Evolutionary conservation across 2,329 filamentous ascomycete species (phyloP), one percentile per base, ranked within the genome.

Genomic region (Fusarium pseudograminearum): DNA sequence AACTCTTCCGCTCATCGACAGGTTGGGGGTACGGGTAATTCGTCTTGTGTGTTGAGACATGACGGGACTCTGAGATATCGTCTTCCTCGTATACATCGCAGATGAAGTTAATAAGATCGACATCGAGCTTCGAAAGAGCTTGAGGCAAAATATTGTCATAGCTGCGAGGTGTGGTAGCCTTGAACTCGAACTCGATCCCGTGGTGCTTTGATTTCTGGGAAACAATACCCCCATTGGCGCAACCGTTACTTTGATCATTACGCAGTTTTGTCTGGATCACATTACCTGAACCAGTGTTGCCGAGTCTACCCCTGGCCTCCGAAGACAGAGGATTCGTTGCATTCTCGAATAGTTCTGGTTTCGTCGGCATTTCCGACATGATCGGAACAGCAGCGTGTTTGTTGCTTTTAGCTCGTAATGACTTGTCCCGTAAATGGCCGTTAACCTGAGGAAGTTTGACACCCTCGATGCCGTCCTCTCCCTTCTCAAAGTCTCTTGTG

Each of bases 11-110:
- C 42, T 47, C 34, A 31, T 62, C 60, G 18, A 58, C 31, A 33
- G 73, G 71, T 40, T 54, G 44, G 5, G 73, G 68, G 22, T 59
- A 63, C 16, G 57, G 38, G 4, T 51, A 47, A 9, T 20, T 57
- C 11, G 30, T 33, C 20, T 61, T 55, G 10, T 44, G 52, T 3
- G 55, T n/a, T 2, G 52, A 46, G 30, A 42, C 16, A 24, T 63
- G 72, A 65, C 85, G 83, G 16, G 78, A 79, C 73, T 90, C 88
- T 9, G 74, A 78, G 8, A 84, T 89, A 9, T 79, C 76, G 67
- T 90, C 87, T 55, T 87, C 82, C 71, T 88, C 84, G 18, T 90
- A 81, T 4, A 88, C 80, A 71, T 90, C 85, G 69, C 88, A 90
- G 22, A 90, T 80, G 65, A 90, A 86, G 57, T 89, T 84, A 34